A percentile compares a stretch with the other conserved stretches of the same genome.
phyloP scores from a whole-genome alignment of 2,329 filamentous ascomycete species.

The Fusarium papillatum region DNA sequence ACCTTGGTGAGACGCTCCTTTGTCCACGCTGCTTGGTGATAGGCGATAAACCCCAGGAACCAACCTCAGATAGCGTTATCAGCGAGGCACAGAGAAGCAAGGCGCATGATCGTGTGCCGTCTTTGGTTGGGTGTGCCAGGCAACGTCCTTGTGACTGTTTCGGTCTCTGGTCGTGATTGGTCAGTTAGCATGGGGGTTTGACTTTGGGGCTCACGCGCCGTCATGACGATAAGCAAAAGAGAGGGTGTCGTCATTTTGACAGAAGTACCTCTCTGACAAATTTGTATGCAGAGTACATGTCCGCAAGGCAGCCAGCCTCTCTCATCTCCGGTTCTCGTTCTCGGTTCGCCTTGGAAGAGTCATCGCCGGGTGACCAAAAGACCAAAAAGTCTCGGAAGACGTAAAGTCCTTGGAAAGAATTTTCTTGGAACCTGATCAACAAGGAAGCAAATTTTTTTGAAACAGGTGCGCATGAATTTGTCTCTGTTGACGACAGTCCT shows the following conservation, averaged over 20 bases:
- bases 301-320: constrained; percentile 2
- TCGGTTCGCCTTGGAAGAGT: constrained; percentile 25
- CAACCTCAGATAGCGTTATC: constrained; percentile 25
- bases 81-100: constrained; percentile 28
- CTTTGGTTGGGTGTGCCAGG: constrained; percentile 8
- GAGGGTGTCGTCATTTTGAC: constrained; percentile 39
- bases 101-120: constrained; percentile 32
- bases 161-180: constrained; percentile 13
- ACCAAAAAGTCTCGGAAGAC: background rate
- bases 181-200: constrained; percentile 8
- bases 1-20: background rate
- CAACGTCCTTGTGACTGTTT: constrained; percentile 31
- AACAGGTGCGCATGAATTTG: constrained; percentile 15
- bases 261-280: background rate
- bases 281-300: background rate
- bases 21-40: background rate
- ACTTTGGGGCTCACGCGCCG: constrained; percentile 15
- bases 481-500: background rate
- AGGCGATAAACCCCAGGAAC: constrained; percentile 24
- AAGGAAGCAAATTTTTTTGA: background rate
- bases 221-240: constrained; percentile 31
- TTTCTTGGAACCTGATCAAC: background rate
- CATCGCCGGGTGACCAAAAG: constrained; percentile 30
- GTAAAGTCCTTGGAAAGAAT: background rate
- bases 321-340: constrained; percentile 35